Percentiles rank a stretch among this genome's conserved stretches.
Conservation (phyloP, 805 yeast species). For the Hanseniaspora meyeri region DNA sequence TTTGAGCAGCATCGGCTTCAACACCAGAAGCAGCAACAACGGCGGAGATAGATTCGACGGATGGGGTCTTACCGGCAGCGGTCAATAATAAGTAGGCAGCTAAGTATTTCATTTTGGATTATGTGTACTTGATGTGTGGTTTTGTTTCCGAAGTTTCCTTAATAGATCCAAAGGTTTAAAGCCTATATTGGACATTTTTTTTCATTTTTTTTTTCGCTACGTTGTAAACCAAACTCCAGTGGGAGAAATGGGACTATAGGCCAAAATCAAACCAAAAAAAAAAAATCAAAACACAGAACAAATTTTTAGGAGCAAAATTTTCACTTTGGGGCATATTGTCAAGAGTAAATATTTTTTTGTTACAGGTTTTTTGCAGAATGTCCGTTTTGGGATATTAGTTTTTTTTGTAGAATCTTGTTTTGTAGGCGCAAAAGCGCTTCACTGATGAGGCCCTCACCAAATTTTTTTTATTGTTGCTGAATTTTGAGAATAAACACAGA, state of each 20-base stretch:
- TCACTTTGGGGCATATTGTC: background rate
- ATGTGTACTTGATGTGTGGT: background rate
- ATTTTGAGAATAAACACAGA: background rate
- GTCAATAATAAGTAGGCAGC: slow-evolving; percentile 98
- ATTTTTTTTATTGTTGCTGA: too few relatives aligned
- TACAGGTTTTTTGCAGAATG: background rate
- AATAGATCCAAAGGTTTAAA: background rate
- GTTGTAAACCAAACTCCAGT: too few relatives aligned
- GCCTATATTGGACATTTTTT: background rate
- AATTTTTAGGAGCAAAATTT: background rate
- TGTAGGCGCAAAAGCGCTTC: background rate
- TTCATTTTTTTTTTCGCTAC: too few relatives aligned
- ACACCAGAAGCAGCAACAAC: slow-evolving; percentile 91
- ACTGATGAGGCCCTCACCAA: background rate
- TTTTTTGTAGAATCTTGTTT: background rate
- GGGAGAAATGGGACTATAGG: too few relatives aligned
- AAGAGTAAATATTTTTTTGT: background rate
- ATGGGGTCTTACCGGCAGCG: slow-evolving; percentile 93
- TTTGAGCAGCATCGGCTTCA: slow-evolving; percentile 84
- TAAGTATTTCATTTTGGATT: slow-evolving; percentile 71
- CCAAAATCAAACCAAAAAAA: too few relatives aligned
- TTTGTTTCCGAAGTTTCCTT: background rate
- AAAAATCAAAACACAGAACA: background rate
- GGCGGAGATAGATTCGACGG: slow-evolving; percentile 79
- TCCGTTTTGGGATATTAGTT: background rate